A percentile compares a stretch with the other conserved stretches of the same genome.
Evolutionary conservation across 495 filamentous ascomycete species (phyloP).

Genomic region (Podospora anserina): DNA sequence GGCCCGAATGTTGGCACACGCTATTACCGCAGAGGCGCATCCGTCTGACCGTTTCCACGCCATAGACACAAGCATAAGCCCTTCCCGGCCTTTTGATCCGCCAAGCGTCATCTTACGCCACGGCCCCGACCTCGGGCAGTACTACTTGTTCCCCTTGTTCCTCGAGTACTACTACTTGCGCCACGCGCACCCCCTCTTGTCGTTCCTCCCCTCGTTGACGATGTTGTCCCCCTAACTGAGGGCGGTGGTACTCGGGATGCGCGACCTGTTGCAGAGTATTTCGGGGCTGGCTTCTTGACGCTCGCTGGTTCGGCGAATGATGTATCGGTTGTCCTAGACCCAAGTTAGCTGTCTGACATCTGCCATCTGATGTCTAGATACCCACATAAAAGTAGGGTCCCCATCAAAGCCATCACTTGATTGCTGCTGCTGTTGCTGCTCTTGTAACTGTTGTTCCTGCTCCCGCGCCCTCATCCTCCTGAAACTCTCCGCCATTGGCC

Average conservation of each 20-base stretch:
- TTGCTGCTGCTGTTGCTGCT: slow-evolving; percentile 13
- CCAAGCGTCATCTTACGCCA: slow-evolving; percentile 32
- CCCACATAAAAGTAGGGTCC: slow-evolving; percentile 88
- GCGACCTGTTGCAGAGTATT: slow-evolving; percentile 51
- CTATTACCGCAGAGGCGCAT: background rate
- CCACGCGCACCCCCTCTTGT: slow-evolving; percentile 29
- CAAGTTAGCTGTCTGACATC: slow-evolving; percentile 25
- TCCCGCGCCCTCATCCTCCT: slow-evolving; percentile 56
- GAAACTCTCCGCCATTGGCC: slow-evolving; percentile 64
- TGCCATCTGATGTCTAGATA: background rate
- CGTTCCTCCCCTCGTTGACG: slow-evolving; percentile 32
- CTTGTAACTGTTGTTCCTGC: slow-evolving; percentile 29
- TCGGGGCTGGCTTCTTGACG: slow-evolving; percentile 64
- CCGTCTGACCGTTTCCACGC: background rate
- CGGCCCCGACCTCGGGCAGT: slow-evolving; percentile 42
- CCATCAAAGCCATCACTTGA: slow-evolving; percentile 36
- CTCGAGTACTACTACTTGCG: slow-evolving; percentile 23
- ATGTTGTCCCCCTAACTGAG: slow-evolving; percentile 36
- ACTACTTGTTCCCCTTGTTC: slow-evolving; percentile 43
- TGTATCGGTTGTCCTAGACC: slow-evolving; percentile 80
- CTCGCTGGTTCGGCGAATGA: slow-evolving; percentile 85
- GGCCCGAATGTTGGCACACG: too few species aligned
- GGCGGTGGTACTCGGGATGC: slow-evolving; percentile 42
- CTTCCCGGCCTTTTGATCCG: background rate
- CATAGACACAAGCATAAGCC: background rate